These are phyloP conservation scores for Hapsidospora chrysogenum DNA, from an alignment of 495 filamentous ascomycete species.

Conservation along the genomic window DNA sequence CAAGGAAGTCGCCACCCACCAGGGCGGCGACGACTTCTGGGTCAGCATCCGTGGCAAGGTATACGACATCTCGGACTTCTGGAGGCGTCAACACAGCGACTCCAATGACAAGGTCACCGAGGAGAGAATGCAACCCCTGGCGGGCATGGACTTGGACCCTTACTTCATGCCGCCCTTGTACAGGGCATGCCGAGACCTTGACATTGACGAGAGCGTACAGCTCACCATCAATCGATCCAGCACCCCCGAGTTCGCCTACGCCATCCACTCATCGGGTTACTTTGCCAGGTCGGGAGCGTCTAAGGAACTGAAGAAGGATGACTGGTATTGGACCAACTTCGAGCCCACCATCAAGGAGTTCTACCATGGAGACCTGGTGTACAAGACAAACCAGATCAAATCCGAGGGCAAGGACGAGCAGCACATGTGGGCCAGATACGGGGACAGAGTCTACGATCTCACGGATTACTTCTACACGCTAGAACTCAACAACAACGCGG, in stretches of 20 bases:
- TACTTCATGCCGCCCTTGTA: conserved; percentile 73
- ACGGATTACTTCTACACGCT: conserved; percentile 78
- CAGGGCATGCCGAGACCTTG: conserved; percentile 53
- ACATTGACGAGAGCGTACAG: conserved; percentile 28
- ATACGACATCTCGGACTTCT: conserved; percentile 85
- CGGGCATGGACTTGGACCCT: conserved; percentile 58
- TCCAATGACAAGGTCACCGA: conserved; percentile 36
- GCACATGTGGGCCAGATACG: conserved; percentile 66
- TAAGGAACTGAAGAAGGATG: conserved; percentile 38
- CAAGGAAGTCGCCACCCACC: conserved; percentile 54
- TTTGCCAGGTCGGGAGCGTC: conserved; percentile 13
- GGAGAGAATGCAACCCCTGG: conserved; percentile 57
- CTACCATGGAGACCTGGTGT: conserved; percentile 76
- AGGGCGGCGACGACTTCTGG: conserved; percentile 60
- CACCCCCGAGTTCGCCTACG: conserved; percentile 33
- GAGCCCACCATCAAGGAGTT: conserved; percentile 66
- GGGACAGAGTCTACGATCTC: conserved; percentile 66
- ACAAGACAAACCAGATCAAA: conserved; percentile 34
- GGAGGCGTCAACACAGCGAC: conserved; percentile 68
- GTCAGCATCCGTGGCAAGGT: conserved; percentile 80
- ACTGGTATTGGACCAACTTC: conserved; percentile 67
- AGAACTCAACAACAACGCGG: conserved; percentile 23
- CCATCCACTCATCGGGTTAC: conserved; percentile 53
- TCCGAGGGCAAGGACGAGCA: conserved; percentile 44
- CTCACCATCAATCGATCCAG: conserved; percentile 39